Evolutionary conservation across 805 yeast genomes (phyloP).

Genomic region (Komagataella populi): DNA sequence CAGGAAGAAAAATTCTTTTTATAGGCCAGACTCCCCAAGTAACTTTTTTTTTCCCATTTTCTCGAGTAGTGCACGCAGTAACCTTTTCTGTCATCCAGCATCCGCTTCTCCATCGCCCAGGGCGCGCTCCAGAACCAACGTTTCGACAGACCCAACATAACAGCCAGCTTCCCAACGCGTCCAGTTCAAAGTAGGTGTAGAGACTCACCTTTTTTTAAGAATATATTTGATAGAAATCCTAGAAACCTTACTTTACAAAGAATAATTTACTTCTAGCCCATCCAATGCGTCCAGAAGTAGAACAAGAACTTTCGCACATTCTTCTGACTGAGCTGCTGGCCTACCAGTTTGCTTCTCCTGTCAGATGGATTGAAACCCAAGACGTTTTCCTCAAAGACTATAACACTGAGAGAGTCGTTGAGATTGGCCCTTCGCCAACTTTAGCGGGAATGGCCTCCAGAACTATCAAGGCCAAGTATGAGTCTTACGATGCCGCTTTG

Average conservation of each 20-base stretch:
- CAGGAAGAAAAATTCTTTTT: not conserved
- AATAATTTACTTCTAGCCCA: not conserved
- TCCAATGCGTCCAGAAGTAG: slow-evolving; percentile 80
- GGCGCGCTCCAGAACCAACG: not conserved
- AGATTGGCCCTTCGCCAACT: slow-evolving; percentile 98
- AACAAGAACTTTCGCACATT: slow-evolving; percentile 94
- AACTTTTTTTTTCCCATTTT: too few species aligned
- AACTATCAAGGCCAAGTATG: slow-evolving; percentile 90
- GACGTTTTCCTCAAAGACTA: slow-evolving; percentile 90
- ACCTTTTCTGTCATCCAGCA: not conserved
- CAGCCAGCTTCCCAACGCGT: not conserved
- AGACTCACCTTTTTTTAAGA: not conserved
- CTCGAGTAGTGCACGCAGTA: not conserved
- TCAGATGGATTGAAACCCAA: slow-evolving; percentile 99
- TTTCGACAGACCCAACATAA: not conserved
- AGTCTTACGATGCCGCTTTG: slow-evolving; percentile 94
- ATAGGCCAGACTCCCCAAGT: not conserved
- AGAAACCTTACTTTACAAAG: not conserved
- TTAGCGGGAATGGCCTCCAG: slow-evolving; percentile 98
- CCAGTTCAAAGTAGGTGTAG: not conserved
- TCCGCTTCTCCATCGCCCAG: not conserved
- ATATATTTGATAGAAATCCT: not conserved
- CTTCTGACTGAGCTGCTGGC: slow-evolving; percentile 92
- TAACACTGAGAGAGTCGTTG: slow-evolving; percentile 95
- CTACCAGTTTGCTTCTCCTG: slow-evolving; percentile 98